Evolutionary conservation across 2,329 filamentous ascomycete genomes (phyloP).

Genomic region (Colletotrichum salicis): DNA sequence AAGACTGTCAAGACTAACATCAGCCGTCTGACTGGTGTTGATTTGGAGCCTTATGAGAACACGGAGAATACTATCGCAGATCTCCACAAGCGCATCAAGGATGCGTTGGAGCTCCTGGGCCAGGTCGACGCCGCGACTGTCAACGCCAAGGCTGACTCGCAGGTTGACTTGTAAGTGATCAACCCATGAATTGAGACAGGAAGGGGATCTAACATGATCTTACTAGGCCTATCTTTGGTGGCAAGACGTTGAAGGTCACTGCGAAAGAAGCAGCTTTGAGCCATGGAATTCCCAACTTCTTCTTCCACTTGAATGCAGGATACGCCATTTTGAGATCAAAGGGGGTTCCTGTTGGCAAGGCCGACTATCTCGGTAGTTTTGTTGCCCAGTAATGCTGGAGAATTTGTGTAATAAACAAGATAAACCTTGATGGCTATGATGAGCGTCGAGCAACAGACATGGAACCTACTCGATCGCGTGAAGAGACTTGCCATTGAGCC

Average conservation of each 20-base stretch:
- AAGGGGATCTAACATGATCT: not conserved
- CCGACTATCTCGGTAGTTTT: conserved; percentile 57
- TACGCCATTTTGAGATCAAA: conserved; percentile 67
- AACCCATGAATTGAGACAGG: too few relatives aligned
- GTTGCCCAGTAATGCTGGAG: not conserved
- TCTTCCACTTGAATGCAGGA: conserved; percentile 67
- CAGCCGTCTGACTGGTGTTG: conserved; percentile 40
- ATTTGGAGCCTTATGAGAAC: conserved; percentile 40
- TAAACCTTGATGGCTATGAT: not conserved
- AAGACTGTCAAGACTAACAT: conserved; percentile 44
- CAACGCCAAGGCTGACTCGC: conserved; percentile 39
- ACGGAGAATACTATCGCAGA: conserved; percentile 47
- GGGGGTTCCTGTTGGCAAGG: conserved; percentile 69
- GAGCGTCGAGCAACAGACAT: not conserved
- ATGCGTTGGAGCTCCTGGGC: conserved; percentile 44
- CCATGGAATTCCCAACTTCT: conserved; percentile 67
- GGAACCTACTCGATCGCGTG: too few relatives aligned
- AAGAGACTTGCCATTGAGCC: too few relatives aligned
- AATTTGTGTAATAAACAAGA: not conserved
- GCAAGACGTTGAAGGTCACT: conserved; percentile 32
- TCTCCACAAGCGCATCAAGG: conserved; percentile 41
- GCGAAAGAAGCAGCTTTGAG: conserved; percentile 52
- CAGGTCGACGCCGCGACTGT: conserved; percentile 40
- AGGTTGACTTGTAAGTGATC: conserved; percentile 41
- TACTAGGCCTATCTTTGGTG: conserved; percentile 25